A percentile compares a stretch with the other conserved stretches of the same genome.
Conservation (phyloP, 2,329 filamentous ascomycete genomes). For the Epichloe brachyelytri region DNA sequence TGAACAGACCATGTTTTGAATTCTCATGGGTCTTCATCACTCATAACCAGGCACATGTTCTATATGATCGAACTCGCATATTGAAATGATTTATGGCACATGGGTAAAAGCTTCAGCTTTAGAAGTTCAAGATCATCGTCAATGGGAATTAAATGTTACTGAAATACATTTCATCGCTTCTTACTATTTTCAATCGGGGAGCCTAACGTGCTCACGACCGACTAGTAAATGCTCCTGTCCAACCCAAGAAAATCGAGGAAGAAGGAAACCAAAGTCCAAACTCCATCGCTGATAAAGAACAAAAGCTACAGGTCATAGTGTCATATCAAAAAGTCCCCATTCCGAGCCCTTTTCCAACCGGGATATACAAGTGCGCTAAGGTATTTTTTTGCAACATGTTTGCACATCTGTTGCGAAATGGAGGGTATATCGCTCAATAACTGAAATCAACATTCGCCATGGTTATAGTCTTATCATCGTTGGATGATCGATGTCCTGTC, state of each 20-base stretch:
- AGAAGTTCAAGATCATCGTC: too few relatives aligned
- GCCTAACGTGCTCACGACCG: neutral
- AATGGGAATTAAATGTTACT: too few relatives aligned
- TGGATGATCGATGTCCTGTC: slow-evolving; percentile 24
- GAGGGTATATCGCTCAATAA: slow-evolving; percentile 27
- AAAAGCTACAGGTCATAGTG: neutral
- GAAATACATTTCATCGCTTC: too few relatives aligned
- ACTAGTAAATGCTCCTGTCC: neutral
- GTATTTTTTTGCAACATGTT: neutral
- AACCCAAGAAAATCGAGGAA: neutral
- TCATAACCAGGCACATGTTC: too few relatives aligned
- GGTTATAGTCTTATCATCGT: slow-evolving; percentile 37
- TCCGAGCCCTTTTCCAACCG: neutral
- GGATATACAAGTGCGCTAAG: neutral
- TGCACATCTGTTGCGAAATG: neutral
- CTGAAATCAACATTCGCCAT: slow-evolving; percentile 50
- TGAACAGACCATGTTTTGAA: too few relatives aligned
- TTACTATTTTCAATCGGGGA: too few relatives aligned
- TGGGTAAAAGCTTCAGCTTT: too few relatives aligned
- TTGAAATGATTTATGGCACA: too few relatives aligned
- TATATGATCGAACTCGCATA: too few relatives aligned
- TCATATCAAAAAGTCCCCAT: slow-evolving; percentile 2
- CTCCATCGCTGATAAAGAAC: slow-evolving; percentile 7
- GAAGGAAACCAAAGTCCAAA: neutral
- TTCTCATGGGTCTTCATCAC: too few relatives aligned